Conservation (phyloP, 2,329 filamentous ascomycete species). For the Apiospora saccharicola region DNA sequence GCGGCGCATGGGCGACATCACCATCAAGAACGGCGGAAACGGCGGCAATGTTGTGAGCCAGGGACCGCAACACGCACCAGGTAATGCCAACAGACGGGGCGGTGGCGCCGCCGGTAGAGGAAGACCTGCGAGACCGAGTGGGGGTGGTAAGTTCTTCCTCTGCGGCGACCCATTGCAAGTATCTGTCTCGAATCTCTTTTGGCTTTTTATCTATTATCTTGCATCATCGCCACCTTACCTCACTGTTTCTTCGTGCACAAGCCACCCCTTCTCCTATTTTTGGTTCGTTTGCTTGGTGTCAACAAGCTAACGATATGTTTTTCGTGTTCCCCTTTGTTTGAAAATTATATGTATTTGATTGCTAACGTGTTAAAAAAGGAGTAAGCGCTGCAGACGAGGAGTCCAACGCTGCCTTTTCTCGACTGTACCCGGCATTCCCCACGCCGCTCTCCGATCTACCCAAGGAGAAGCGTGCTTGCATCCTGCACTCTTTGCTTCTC, state of each 20-base stretch:
- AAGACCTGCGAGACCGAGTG: slow-evolving; percentile 41
- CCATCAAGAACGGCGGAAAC: slow-evolving; percentile 53
- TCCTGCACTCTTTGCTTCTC: slow-evolving; percentile 76
- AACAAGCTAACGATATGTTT: neutral
- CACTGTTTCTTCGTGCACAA: neutral
- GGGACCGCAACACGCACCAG: slow-evolving; percentile 32
- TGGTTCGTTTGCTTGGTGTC: neutral
- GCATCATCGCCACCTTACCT: neutral
- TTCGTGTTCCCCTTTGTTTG: neutral
- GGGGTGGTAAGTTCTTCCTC: slow-evolving; percentile 42
- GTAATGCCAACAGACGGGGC: slow-evolving; percentile 47
- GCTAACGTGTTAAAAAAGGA: slow-evolving; percentile 32
- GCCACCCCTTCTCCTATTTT: neutral
- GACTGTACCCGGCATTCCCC: slow-evolving; percentile 64
- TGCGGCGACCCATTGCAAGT: slow-evolving; percentile 27
- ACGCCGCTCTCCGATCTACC: slow-evolving; percentile 67
- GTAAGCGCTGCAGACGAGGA: slow-evolving; percentile 50
- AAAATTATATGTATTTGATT: slow-evolving; percentile 37
- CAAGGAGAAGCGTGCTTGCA: slow-evolving; percentile 67
- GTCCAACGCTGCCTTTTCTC: slow-evolving; percentile 55
- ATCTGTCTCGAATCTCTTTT: slow-evolving; percentile 28
- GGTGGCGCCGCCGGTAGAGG: slow-evolving; percentile 41
- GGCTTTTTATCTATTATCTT: neutral
- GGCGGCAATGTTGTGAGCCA: slow-evolving; percentile 36
- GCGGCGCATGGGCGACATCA: slow-evolving; percentile 74